phyloP scores from a whole-genome alignment of 176 grass and related monocot genomes.

The Triticum monococcum region DNA sequence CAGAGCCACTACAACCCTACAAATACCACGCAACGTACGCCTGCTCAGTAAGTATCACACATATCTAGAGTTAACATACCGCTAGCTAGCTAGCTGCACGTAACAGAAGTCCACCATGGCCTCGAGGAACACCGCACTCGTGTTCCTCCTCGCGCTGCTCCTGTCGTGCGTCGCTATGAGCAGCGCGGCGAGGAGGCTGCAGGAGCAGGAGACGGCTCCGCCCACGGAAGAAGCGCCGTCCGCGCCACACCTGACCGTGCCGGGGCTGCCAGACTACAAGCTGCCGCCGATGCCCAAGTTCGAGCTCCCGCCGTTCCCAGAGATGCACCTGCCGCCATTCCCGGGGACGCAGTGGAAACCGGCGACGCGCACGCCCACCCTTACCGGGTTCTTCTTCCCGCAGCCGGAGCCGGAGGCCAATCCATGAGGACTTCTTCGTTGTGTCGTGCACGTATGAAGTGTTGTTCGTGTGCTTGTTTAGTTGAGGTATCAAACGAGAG shows the following conservation, averaged over 20 bases:
- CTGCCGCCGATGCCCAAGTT: constrained; percentile 16
- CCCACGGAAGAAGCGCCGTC: not conserved
- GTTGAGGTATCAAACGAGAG: too few relatives aligned
- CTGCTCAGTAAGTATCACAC: not conserved
- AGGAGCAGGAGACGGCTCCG: not conserved
- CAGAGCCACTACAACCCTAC: too few relatives aligned
- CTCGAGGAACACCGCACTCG: not conserved
- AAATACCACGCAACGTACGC: too few relatives aligned
- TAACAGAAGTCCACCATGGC: not conserved
- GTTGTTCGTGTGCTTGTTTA: not conserved
- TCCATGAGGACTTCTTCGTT: not conserved
- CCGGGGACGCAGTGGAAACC: constrained; percentile 24
- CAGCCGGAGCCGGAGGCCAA: constrained; percentile 26
- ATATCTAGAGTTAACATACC: too few relatives aligned
- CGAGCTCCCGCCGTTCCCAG: not conserved
- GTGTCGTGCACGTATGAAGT: not conserved
- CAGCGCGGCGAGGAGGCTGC: constrained; percentile 1
- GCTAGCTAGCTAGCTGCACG: not conserved
- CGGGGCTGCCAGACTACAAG: not conserved
- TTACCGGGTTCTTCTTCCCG: constrained; percentile 21
- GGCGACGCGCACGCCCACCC: not conserved
- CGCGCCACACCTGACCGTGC: not conserved
- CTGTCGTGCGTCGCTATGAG: not conserved
- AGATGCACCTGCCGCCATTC: constrained; percentile 15
- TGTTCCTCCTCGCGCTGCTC: not conserved